A percentile compares a stretch with the other conserved stretches of the same genome.
Conservation (phyloP, 1,139 yeast genomes). For the Geotrichum citri-aurantii region DNA sequence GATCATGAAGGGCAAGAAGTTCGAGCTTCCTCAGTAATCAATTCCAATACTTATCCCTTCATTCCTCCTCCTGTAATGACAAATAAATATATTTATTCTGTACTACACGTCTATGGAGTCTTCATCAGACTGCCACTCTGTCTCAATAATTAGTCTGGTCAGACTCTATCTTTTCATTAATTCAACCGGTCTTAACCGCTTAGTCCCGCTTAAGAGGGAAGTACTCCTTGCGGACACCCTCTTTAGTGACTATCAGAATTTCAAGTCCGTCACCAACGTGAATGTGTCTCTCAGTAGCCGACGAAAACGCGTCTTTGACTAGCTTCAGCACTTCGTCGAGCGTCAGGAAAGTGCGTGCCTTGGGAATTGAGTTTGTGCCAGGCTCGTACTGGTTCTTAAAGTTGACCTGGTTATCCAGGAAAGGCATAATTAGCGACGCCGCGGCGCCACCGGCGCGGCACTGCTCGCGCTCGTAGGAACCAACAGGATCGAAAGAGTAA, state of each 20-base stretch:
- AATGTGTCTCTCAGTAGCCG: slow-evolving; percentile 97
- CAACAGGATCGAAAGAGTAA: slow-evolving; percentile 95
- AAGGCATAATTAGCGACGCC: slow-evolving; percentile 92
- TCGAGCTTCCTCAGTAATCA: slow-evolving; percentile 64
- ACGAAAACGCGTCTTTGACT: slow-evolving; percentile 88
- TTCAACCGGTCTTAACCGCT: slow-evolving; percentile 11
- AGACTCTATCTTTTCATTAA: background rate
- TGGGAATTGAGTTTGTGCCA: slow-evolving; percentile 56
- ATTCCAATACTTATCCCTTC: background rate
- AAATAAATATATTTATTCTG: slow-evolving; percentile 16
- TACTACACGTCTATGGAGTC: slow-evolving; percentile 1
- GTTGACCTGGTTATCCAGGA: slow-evolving; percentile 93
- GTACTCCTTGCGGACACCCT: slow-evolving; percentile 79
- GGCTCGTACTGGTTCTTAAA: slow-evolving; percentile 89
- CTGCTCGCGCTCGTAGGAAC: slow-evolving; percentile 94
- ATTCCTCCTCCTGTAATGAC: background rate
- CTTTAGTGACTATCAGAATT: slow-evolving; percentile 83
- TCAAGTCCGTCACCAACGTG: slow-evolving; percentile 97
- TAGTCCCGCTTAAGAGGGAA: slow-evolving; percentile 86
- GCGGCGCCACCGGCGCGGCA: slow-evolving; percentile 99
- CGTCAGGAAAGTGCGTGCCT: slow-evolving; percentile 54
- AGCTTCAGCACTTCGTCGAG: slow-evolving; percentile 81
- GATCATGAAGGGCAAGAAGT: slow-evolving; percentile 77
- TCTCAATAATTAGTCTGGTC: background rate
- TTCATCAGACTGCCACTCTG: background rate